These are phyloP conservation scores for Chondrostereum purpureum DNA, from an alignment of 1,284 basidiomycete species.

Conservation along the genomic window DNA sequence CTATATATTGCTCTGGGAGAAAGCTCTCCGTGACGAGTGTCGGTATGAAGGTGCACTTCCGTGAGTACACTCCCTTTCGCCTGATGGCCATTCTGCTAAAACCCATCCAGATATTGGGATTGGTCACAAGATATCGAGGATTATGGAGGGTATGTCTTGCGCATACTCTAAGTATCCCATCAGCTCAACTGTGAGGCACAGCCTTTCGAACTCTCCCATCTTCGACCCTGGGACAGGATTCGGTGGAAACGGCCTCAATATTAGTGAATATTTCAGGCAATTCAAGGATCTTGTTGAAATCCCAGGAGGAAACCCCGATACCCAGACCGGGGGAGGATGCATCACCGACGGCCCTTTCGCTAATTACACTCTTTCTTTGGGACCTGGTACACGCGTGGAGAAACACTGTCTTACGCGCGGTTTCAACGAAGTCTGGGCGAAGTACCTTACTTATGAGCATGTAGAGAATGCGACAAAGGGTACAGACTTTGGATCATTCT, in stretches of 20 bases:
- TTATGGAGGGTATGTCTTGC: slow-evolving; percentile 12
- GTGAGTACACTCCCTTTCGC: slow-evolving; percentile 19
- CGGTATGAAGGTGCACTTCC: slow-evolving; percentile 28
- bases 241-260: slow-evolving; percentile 25
- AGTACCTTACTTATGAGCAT: slow-evolving; percentile 16
- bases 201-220: slow-evolving; percentile 23
- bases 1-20: slow-evolving; percentile 25
- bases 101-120: slow-evolving; percentile 30
- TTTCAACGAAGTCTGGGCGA: slow-evolving; percentile 18
- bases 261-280: slow-evolving; percentile 15
- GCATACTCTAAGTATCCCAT: slow-evolving; percentile 6
- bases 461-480: slow-evolving; percentile 20
- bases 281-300: slow-evolving; percentile 16
- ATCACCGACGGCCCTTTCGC: slow-evolving; percentile 29
- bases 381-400: slow-evolving; percentile 25
- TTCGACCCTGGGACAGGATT: slow-evolving; percentile 28
- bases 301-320: slow-evolving; percentile 9
- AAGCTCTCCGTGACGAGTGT: slow-evolving; percentile 27
- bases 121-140: slow-evolving; percentile 29
- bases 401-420: slow-evolving; percentile 27
- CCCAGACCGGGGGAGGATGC: slow-evolving; percentile 20
- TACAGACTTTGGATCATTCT: slow-evolving; percentile 21
- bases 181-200: slow-evolving; percentile 9
- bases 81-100: slow-evolving; percentile 12
- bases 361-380: slow-evolving; percentile 23